phyloP scores from a whole-genome alignment of 2,329 filamentous ascomycete genomes.

The Dactylellina leptospora region DNA sequence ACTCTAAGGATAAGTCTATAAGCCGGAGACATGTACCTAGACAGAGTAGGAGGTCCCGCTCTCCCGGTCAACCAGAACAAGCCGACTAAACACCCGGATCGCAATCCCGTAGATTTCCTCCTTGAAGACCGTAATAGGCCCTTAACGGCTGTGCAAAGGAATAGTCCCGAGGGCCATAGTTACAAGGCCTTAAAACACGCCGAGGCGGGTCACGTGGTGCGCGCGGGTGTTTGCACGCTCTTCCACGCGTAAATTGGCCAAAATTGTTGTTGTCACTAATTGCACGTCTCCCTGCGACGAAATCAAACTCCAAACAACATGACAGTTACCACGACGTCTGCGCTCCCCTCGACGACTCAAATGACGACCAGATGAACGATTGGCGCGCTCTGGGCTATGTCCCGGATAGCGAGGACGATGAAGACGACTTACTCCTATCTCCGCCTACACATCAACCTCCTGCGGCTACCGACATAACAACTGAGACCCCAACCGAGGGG shows the following conservation, averaged over 20 bases:
- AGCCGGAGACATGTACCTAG: slow-evolving; percentile 18
- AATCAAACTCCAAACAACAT: too few relatives aligned
- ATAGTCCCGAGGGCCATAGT: too few relatives aligned
- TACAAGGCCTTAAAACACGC: too few relatives aligned
- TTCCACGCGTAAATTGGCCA: slow-evolving; percentile 49
- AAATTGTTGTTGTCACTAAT: slow-evolving; percentile 27
- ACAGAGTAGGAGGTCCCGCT: slow-evolving; percentile 25
- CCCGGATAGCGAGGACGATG: slow-evolving; percentile 57
- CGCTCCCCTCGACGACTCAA: slow-evolving; percentile 27
- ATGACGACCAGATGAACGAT: slow-evolving; percentile 55
- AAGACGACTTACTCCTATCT: slow-evolving; percentile 50
- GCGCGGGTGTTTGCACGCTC: slow-evolving; percentile 13
- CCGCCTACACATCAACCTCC: slow-evolving; percentile 1
- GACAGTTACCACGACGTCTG: too few relatives aligned
- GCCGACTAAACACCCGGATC: slow-evolving; percentile 16
- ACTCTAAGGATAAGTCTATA: neutral
- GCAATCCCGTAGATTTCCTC: too few relatives aligned
- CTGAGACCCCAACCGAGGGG: slow-evolving; percentile 14
- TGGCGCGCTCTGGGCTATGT: slow-evolving; percentile 57
- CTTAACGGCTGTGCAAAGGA: neutral
- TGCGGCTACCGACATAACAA: neutral
- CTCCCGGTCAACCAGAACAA: slow-evolving; percentile 7
- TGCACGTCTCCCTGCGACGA: slow-evolving; percentile 16
- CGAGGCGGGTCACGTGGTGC: slow-evolving; percentile 35
- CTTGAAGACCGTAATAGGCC: neutral